Percentiles rank a stretch among this genome's conserved stretches.
These are phyloP conservation scores for Paramyrothecium roridum DNA, from an alignment of 2,329 filamentous ascomycete species.

Conservation along the genomic window DNA sequence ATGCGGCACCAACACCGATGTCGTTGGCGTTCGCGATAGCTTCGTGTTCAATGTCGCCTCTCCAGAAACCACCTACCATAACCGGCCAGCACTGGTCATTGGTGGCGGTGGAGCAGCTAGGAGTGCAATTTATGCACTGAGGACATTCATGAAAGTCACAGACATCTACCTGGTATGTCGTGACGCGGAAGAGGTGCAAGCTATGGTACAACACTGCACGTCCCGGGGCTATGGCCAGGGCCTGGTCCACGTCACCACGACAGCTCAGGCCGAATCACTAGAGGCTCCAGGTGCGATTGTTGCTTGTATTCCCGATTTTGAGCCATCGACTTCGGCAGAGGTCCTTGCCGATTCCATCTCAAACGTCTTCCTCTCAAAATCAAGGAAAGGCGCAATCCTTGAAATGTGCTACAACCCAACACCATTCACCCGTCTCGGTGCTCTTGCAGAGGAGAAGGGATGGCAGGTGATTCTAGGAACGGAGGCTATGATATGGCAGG, in stretches of 20 bases:
- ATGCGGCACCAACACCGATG: constrained; percentile 79
- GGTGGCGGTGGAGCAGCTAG: constrained; percentile 79
- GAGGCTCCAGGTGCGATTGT: constrained; percentile 65
- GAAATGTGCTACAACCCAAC: constrained; percentile 84
- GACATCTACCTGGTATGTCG: constrained; percentile 77
- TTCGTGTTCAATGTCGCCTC: constrained; percentile 55
- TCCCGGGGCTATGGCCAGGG: constrained; percentile 56
- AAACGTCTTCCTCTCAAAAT: constrained; percentile 41
- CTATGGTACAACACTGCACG: constrained; percentile 63
- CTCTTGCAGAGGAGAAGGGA: constrained; percentile 55
- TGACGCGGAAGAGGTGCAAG: constrained; percentile 62
- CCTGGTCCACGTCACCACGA: constrained; percentile 59
- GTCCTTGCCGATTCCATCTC: constrained; percentile 53
- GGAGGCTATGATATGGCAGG: constrained; percentile 75
- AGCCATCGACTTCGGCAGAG: constrained; percentile 65
- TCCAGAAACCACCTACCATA: constrained; percentile 46
- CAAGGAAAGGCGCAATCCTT: constrained; percentile 64
- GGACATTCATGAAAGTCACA: constrained; percentile 64
- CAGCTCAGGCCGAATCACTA: constrained; percentile 56
- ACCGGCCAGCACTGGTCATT: constrained; percentile 67
- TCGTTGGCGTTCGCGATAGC: constrained; percentile 71
- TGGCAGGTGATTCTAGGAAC: constrained; percentile 76
- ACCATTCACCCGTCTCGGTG: constrained; percentile 64
- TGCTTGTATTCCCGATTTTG: constrained; percentile 72
- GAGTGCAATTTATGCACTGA: constrained; percentile 71